Conservation (phyloP, 306 rosid species). For the Lotus japonicus region DNA sequence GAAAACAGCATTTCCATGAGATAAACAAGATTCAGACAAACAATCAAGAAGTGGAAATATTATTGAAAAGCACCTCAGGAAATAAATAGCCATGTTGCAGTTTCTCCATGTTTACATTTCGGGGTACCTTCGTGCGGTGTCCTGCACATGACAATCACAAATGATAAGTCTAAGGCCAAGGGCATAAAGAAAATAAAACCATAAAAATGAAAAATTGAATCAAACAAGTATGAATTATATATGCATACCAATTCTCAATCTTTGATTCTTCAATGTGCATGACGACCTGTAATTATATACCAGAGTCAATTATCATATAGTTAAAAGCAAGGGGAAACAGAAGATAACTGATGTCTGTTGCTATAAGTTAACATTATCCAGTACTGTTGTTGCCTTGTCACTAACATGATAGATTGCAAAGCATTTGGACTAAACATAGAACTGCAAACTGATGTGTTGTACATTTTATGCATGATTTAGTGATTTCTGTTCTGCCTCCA, state of each 20-base stretch:
- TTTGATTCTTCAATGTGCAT: slow-evolving; percentile 35
- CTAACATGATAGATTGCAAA: slow-evolving; percentile 33
- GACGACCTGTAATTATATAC: slow-evolving; percentile 21
- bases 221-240: slow-evolving; percentile 7
- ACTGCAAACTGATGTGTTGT: slow-evolving; percentile 25
- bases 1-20: not conserved
- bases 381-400: slow-evolving; percentile 36
- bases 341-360: not conserved
- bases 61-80: slow-evolving; percentile 50
- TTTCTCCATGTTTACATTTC: slow-evolving; percentile 63
- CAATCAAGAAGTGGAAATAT: not conserved
- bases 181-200: not conserved
- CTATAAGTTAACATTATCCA: not conserved
- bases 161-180: not conserved
- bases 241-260: slow-evolving; percentile 36
- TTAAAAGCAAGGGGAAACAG: not conserved
- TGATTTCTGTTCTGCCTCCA: slow-evolving; percentile 9
- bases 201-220: not conserved
- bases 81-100: slow-evolving; percentile 58
- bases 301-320: not conserved
- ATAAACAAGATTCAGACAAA: not conserved
- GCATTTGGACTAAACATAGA: slow-evolving; percentile 15
- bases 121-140: slow-evolving; percentile 49
- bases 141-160: slow-evolving; percentile 33
- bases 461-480: slow-evolving; percentile 13